Base-by-base conservation (phyloP, 768 basidiomycete species). In the Melanogaster broomeanus region DNA sequence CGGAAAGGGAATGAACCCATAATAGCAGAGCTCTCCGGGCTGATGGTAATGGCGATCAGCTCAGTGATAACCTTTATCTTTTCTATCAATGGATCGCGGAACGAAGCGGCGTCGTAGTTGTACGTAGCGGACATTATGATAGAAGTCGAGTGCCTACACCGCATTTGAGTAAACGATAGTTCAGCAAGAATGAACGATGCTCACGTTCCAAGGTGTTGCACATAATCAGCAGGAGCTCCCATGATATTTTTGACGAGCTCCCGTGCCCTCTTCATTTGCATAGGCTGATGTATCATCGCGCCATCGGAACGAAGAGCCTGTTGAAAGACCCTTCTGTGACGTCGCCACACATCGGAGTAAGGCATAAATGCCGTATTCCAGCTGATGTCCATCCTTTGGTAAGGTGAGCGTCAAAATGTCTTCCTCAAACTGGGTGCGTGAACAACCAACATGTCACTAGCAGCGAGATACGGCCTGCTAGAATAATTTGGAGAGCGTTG, bases 161-260 rank as follows among this genome's bases (percentile, higher is more conserved):
- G 22, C 16, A 25, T 19, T 42, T 24, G 12, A 8, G 16, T 4
- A 49, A n/a, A n/a, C n/a, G n/a, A n/a, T n/a, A n/a, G n/a, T n/a
- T n/a, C n/a, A n/a, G n/a, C n/a, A n/a, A n/a, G n/a, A n/a, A n/a
- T n/a, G n/a, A n/a, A n/a, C n/a, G n/a, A n/a, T n/a, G n/a, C 63
- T 9, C 34, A 76, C 75, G 27, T 39, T 45, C 30, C 24, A 25
- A 51, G 24, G 22, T 51, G 49, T 1, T 25, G 12, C 6, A 13
- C 15, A 25, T 8, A 44, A 6, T 31, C 24, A n/a, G 22, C 13
- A 8, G 42, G 50, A 37, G 18, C 12, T 4, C 27, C 22, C 6
- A 45, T 3, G 15, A 51, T 16, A 15, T 42, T 24, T 4, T 45
- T 11, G 15, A 52, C 22, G 7, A 52, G 43, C 7, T 52, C 51